Evolutionary conservation across 768 basidiomycete species (phyloP), one percentile per base, ranked within the genome.

Genomic region (Tricholomella constricta): DNA sequence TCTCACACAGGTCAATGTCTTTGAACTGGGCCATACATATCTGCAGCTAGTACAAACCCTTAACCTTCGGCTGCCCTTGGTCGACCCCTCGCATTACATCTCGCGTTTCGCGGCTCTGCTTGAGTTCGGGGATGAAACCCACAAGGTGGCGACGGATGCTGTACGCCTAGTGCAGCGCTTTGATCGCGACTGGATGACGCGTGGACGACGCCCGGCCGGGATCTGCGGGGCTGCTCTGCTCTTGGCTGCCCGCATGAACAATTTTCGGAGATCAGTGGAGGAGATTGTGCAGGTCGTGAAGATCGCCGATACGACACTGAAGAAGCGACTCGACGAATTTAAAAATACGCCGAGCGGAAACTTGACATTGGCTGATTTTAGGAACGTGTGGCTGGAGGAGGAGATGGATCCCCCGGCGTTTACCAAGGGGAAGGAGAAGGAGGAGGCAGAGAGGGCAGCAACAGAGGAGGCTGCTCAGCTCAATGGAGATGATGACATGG

Each of bases 201-300:
- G 88, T 34, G 97, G 97, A 12, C 85, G 97, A 19, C 83, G 97
- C 6, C 97, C 97, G 0, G 94, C 97, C 0, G 97, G 97, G 19
- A 95, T 99, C 55, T 99, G 97, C 65, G 97, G 97, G 26, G 97
- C 97, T 0, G 94, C 92, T 23, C 80, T 98, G 25, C 79, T 98
- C 35, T 83, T 99, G 14, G 97, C 97, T 0, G 97, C 94, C 27
- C 85, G 97, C 22, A 98, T 99, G 97, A 98, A 96, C 73, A 97
- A 97, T 69, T 98, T 96, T 65, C 78, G 95, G 37, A 78, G 97
- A 41, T 91, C 88, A 22, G 80, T 98, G 10, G 91, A 95, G 65
- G 97, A 99, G 70, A 90, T 99, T 42, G 94, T 98, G 17, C 97
- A 99, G 66, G 94, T 99, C 14, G 97, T 98, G 59, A 99, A 98